A percentile compares a stretch with the other conserved stretches of the same genome.
Conservation (phyloP, 1,284 basidiomycete species). For the Ceratobasidium papillatum region DNA sequence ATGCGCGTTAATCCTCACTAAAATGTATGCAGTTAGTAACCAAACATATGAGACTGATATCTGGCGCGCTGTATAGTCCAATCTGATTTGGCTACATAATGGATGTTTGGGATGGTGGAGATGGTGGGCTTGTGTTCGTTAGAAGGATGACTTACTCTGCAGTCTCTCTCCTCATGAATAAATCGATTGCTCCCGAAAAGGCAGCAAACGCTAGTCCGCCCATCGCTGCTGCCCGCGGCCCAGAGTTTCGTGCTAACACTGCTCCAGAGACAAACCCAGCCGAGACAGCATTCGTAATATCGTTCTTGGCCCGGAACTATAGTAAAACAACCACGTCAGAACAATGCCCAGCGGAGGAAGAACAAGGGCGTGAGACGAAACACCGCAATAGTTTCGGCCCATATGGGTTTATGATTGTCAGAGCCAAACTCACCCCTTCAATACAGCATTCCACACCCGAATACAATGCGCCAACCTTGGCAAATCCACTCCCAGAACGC, state of each 20-base stretch:
- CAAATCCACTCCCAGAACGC: conserved; percentile 90
- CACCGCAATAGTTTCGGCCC: too few relatives aligned
- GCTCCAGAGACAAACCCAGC: conserved; percentile 59
- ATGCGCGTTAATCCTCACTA: not conserved
- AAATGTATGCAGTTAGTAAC: not conserved
- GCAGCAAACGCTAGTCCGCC: conserved; percentile 90
- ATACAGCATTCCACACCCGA: conserved; percentile 95
- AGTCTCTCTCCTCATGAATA: conserved; percentile 83
- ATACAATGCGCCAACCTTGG: conserved; percentile 93
- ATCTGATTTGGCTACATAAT: too few relatives aligned
- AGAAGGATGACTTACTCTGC: conserved; percentile 88
- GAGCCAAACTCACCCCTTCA: conserved; percentile 80
- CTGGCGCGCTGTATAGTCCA: too few relatives aligned
- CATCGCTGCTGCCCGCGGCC: conserved; percentile 80
- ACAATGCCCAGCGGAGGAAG: not conserved
- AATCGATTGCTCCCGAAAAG: conserved; percentile 89
- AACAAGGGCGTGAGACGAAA: not conserved
- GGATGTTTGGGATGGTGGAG: too few relatives aligned
- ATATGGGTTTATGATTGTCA: not conserved
- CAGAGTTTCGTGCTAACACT: conserved; percentile 82
- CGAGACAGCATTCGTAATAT: conserved; percentile 78
- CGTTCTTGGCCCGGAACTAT: conserved; percentile 95
- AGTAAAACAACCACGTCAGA: not conserved
- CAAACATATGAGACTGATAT: too few relatives aligned
- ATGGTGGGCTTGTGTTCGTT: too few relatives aligned